These are phyloP conservation scores for Exophiala aquamarina DNA, from an alignment of 2,329 filamentous ascomycete genomes.

Conservation along the genomic window DNA sequence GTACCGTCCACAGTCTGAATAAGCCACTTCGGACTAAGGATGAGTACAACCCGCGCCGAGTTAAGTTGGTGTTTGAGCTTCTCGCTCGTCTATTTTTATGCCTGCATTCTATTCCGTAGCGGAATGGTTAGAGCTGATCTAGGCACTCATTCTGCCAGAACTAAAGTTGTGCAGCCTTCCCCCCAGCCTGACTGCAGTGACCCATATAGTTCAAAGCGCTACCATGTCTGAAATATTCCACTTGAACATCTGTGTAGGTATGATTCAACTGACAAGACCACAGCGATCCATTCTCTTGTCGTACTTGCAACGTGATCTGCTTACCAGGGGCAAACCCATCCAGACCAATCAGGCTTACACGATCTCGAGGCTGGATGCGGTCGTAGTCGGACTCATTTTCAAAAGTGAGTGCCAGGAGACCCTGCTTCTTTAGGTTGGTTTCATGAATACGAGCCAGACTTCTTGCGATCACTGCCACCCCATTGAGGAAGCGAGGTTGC, in stretches of 20 bases:
- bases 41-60: too few species aligned
- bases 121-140: too few species aligned
- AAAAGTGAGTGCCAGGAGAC: conserved; percentile 98
- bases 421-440: conserved; percentile 99
- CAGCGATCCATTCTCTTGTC: conserved; percentile 78
- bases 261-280: conserved; percentile 85
- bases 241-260: conserved; percentile 96
- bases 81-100: too few species aligned
- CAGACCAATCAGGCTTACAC: conserved; percentile 80
- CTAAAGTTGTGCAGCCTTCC: too few species aligned
- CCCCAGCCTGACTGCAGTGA: not conserved
- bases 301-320: conserved; percentile 86
- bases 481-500: conserved; percentile 93
- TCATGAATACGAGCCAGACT: conserved; percentile 99
- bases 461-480: conserved; percentile 91
- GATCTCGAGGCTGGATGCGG: conserved; percentile 89
- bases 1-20: too few species aligned
- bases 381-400: conserved; percentile 93
- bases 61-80: too few species aligned
- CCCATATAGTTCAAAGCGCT: conserved; percentile 96
- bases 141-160: too few species aligned
- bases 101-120: too few species aligned
- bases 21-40: too few species aligned
- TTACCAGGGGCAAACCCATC: conserved; percentile 89
- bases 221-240: conserved; percentile 99